These are phyloP conservation scores for Ophiostoma perfectum DNA, from an alignment of 2,329 filamentous ascomycete genomes.

Conservation along the genomic window DNA sequence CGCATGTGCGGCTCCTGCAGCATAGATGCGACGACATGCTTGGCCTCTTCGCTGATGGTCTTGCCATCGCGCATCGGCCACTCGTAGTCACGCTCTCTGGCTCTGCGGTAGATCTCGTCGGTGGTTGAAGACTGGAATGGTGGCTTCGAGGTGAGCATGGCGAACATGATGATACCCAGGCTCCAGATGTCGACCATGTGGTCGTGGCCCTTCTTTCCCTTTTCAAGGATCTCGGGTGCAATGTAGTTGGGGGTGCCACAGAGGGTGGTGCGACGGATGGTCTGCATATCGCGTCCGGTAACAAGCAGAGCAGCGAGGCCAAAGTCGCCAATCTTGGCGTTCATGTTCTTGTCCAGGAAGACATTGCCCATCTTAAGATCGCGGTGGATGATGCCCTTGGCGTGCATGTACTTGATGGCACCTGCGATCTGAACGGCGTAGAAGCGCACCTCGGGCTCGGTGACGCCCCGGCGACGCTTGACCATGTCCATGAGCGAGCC, in stretches of 20 bases:
- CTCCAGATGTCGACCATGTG: slow-evolving; percentile 99
- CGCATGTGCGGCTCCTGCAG: slow-evolving; percentile 69
- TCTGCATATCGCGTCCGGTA: slow-evolving; percentile 83
- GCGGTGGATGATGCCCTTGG: slow-evolving; percentile 90
- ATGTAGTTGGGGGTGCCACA: slow-evolving; percentile 99
- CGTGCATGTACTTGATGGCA: slow-evolving; percentile 96
- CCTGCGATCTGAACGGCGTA: slow-evolving; percentile 94
- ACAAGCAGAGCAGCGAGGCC: slow-evolving; percentile 87
- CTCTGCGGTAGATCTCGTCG: slow-evolving; percentile 75
- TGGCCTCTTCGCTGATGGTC: slow-evolving; percentile 68
- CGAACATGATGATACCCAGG: slow-evolving; percentile 95
- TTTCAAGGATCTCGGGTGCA: slow-evolving; percentile 91
- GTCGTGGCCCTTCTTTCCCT: slow-evolving; percentile 89
- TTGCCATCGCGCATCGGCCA: slow-evolving; percentile 67
- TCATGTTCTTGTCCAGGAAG: slow-evolving; percentile 91
- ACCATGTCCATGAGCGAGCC: slow-evolving; percentile 98
- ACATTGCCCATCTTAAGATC: slow-evolving; percentile 98
- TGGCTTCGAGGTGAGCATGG: slow-evolving; percentile 91
- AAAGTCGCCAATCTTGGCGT: slow-evolving; percentile 97
- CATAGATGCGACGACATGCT: slow-evolving; percentile 71
- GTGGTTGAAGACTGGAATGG: slow-evolving; percentile 91
- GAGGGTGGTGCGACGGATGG: slow-evolving; percentile 78
- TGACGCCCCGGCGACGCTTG: slow-evolving; percentile 82
- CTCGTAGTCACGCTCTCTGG: slow-evolving; percentile 66
- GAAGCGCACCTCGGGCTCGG: slow-evolving; percentile 87